These are phyloP conservation scores for Aspergillus tanneri DNA, from an alignment of 2,329 filamentous ascomycete species.

Conservation along the genomic window DNA sequence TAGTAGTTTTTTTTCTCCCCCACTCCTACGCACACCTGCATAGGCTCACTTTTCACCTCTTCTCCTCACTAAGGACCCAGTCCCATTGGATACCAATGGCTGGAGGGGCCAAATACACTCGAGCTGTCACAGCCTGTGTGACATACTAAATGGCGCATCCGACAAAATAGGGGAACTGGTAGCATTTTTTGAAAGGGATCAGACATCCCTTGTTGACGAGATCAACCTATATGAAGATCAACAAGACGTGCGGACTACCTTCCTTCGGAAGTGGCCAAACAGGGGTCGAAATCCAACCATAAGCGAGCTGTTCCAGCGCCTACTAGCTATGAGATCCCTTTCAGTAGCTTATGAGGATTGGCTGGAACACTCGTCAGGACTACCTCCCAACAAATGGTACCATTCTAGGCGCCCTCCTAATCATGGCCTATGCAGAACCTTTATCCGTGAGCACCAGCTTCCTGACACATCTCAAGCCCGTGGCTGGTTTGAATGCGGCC, in stretches of 20 bases:
- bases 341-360: neutral
- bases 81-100: no score
- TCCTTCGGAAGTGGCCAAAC: neutral
- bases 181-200: neutral
- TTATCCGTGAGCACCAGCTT: neutral
- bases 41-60: no score
- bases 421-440: neutral
- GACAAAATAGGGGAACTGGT: no score
- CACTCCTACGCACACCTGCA: no score
- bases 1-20: no score
- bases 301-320: neutral
- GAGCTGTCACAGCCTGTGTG: no score
- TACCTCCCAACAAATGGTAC: no score
- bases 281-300: neutral
- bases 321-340: neutral
- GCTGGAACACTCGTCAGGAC: neutral
- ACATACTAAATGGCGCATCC: no score
- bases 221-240: neutral
- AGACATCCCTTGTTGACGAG: neutral
- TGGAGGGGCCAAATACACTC: no score
- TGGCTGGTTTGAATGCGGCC: no score
- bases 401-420: neutral
- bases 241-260: neutral
- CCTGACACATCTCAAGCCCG: neutral
- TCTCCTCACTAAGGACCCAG: no score